Evolutionary conservation across 2,329 filamentous ascomycete genomes (phyloP).

Genomic region (Calycina herbarum): DNA sequence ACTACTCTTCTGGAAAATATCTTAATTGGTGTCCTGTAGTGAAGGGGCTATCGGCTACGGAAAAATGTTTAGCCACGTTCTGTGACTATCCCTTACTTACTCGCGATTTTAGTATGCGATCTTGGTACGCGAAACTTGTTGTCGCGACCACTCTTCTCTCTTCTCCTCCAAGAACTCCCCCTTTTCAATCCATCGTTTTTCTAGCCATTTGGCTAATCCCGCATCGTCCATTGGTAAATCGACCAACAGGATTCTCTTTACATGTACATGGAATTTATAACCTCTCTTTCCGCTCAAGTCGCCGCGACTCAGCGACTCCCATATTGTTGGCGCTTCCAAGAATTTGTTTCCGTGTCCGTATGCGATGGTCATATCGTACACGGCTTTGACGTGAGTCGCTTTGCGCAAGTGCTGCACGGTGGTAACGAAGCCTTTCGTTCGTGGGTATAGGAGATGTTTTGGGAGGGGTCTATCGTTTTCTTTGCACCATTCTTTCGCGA

Average conservation of each 20-base stretch:
- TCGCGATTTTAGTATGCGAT: not conserved
- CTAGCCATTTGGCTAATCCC: constrained; percentile 52
- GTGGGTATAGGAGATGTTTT: constrained; percentile 58
- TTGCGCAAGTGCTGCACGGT: constrained; percentile 56
- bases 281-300: constrained; percentile 42
- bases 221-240: constrained; percentile 50
- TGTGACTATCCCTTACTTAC: not conserved
- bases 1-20: not conserved
- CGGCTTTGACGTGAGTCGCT: constrained; percentile 51
- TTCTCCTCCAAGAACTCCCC: constrained; percentile 51
- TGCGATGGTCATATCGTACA: constrained; percentile 57
- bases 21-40: constrained; percentile 1
- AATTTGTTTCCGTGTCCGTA: constrained; percentile 49
- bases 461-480: constrained; percentile 51
- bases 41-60: not conserved
- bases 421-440: constrained; percentile 61
- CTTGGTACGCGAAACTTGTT: constrained; percentile 1
- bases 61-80: not conserved
- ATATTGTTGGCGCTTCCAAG: constrained; percentile 51
- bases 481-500: constrained; percentile 54
- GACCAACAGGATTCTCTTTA: constrained; percentile 49
- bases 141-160: constrained; percentile 43
- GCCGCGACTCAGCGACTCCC: constrained; percentile 50
- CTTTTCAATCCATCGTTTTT: constrained; percentile 54
- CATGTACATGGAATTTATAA: constrained; percentile 53